Percentiles rank a stretch among this genome's conserved stretches.
These are phyloP conservation scores for Mycena haematopus DNA, from an alignment of 768 basidiomycete species.

Conservation along the genomic window DNA sequence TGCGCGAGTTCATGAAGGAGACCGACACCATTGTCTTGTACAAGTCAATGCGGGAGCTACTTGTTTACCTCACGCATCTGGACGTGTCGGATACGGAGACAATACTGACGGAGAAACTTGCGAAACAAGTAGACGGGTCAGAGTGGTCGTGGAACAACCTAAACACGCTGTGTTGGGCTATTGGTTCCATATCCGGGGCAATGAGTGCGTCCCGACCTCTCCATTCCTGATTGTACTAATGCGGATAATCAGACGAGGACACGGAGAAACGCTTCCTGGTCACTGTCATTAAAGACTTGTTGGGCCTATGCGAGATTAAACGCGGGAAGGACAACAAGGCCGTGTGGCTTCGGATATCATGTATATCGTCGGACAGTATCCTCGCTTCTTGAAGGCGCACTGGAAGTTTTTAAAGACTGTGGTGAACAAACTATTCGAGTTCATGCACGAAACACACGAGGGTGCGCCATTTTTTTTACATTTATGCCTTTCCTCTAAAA, in stretches of 20 bases:
- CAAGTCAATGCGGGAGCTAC: constrained; percentile 97
- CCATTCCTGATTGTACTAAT: constrained; percentile 3
- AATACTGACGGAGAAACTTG: constrained; percentile 95
- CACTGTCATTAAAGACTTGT: constrained; percentile 97
- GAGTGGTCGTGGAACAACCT: constrained; percentile 99
- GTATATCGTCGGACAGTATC: constrained; percentile 99
- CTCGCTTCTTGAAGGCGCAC: constrained; percentile 98
- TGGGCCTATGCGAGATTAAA: constrained; percentile 98
- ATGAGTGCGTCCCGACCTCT: constrained; percentile 77
- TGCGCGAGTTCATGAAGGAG: constrained; percentile 99
- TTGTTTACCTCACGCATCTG: constrained; percentile 97
- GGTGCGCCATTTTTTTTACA: constrained; percentile 53
- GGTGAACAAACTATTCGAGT: constrained; percentile 99
- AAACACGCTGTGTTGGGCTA: constrained; percentile 99
- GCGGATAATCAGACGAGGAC: constrained; percentile 78
- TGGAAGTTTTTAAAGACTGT: constrained; percentile 99
- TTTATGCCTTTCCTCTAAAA: constrained; percentile 12
- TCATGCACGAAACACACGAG: constrained; percentile 99
- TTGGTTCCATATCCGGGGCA: constrained; percentile 97
- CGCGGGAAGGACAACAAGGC: constrained; percentile 99
- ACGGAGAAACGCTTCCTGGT: constrained; percentile 99
- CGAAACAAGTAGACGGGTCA: constrained; percentile 95
- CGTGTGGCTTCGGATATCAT: constrained; percentile 96
- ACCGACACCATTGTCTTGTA: constrained; percentile 97
- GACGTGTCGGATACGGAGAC: constrained; percentile 97